Conservation (phyloP, 2,329 filamentous ascomycete species). For the Ceratocystis lukuohia region DNA sequence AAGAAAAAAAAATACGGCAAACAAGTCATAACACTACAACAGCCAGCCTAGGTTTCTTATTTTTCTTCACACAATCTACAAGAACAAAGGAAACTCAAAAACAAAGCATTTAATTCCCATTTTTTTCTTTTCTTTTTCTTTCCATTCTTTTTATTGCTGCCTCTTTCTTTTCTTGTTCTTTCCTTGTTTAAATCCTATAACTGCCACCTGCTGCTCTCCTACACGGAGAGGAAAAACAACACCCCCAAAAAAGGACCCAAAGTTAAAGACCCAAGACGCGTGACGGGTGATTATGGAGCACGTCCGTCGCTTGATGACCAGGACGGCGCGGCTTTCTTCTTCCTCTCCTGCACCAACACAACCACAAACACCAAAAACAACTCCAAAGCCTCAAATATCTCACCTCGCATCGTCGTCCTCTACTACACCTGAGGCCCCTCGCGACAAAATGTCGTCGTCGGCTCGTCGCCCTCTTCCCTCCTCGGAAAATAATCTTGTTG, state of each 20-base stretch:
- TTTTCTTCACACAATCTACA: neutral
- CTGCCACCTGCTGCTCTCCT: neutral
- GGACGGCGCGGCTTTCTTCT: constrained; percentile 10
- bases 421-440: neutral
- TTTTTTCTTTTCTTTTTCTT: neutral
- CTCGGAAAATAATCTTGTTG: neutral
- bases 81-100: neutral
- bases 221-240: too few species aligned
- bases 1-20: too few species aligned
- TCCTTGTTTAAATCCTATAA: neutral
- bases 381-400: neutral
- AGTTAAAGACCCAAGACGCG: constrained; percentile 2
- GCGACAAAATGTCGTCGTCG: neutral
- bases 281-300: constrained; percentile 13
- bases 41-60: neutral
- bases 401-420: neutral
- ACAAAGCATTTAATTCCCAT: neutral
- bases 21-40: neutral
- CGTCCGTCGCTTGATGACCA: constrained; percentile 13
- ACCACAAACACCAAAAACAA: neutral
- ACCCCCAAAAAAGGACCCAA: too few species aligned
- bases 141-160: neutral
- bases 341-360: constrained; percentile 5
- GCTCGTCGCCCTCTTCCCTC: neutral
- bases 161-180: neutral